These are phyloP conservation scores for Aciculosporium take DNA, from an alignment of 2,329 filamentous ascomycete genomes.

Conservation along the genomic window DNA sequence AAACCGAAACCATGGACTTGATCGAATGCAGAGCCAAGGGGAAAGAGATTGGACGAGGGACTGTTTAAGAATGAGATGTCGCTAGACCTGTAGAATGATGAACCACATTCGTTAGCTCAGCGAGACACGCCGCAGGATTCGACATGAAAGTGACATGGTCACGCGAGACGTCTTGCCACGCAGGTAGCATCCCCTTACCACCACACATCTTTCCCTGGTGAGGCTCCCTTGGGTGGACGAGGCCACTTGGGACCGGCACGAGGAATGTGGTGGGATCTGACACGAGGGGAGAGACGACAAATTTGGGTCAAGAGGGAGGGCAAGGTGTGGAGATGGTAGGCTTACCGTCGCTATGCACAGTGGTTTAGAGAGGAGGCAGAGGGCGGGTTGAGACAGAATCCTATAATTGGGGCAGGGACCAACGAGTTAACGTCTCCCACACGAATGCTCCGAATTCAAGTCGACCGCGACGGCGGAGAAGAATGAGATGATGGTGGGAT, in stretches of 20 bases:
- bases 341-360: conserved; percentile 38
- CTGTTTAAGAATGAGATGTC: conserved; percentile 32
- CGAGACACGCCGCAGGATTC: conserved; percentile 8
- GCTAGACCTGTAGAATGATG: conserved; percentile 26
- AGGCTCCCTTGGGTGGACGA: conserved; percentile 17
- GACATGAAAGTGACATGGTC: conserved; percentile 8
- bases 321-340: conserved; percentile 16
- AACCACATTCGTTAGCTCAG: conserved; percentile 18
- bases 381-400: conserved; percentile 31
- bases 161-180: conserved; percentile 9
- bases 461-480: conserved; percentile 30
- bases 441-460: conserved; percentile 27
- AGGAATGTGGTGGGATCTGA: conserved; percentile 13
- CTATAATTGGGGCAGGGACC: conserved; percentile 36
- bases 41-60: conserved; percentile 30
- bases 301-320: neutral
- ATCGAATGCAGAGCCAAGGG: conserved; percentile 15
- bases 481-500: conserved; percentile 19
- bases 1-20: conserved; percentile 30
- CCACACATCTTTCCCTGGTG: conserved; percentile 7
- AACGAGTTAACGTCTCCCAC: conserved; percentile 54
- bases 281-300: conserved; percentile 7
- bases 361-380: conserved; percentile 23
- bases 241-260: conserved; percentile 12
- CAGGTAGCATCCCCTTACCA: conserved; percentile 7